Evolutionary conservation across 768 basidiomycete genomes (phyloP).

Genomic region (Lepiota subincarnata): DNA sequence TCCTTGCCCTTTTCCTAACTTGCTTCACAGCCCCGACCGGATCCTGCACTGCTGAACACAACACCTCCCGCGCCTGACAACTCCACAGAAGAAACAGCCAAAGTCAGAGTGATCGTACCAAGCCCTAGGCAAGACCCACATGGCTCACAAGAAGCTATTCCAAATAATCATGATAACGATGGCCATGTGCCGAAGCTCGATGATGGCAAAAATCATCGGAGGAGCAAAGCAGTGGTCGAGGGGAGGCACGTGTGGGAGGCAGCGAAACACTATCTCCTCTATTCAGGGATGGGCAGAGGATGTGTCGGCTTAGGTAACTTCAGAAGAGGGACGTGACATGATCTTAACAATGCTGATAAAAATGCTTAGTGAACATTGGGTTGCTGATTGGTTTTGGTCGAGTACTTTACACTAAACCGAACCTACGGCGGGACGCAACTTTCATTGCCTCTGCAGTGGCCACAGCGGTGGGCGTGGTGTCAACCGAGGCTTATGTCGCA

Average conservation of each 20-base stretch:
- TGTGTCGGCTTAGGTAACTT: conserved; percentile 62
- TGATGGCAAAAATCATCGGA: conserved; percentile 26
- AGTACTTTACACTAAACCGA: conserved; percentile 57
- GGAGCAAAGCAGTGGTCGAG: conserved; percentile 46
- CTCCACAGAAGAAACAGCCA: conserved; percentile 43
- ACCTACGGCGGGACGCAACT: conserved; percentile 53
- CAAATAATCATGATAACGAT: conserved; percentile 11
- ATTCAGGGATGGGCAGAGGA: conserved; percentile 69
- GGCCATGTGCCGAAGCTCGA: conserved; percentile 3
- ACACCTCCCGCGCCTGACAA: conserved; percentile 32
- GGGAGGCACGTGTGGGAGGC: conserved; percentile 48
- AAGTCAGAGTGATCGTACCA: conserved; percentile 52
- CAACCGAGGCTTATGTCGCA: conserved; percentile 58
- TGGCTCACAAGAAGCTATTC: conserved; percentile 18
- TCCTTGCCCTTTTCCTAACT: conserved; percentile 16
- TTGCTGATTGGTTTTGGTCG: conserved; percentile 59
- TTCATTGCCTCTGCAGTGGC: conserved; percentile 50
- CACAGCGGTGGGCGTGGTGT: conserved; percentile 52
- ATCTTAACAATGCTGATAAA: background rate
- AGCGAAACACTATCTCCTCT: conserved; percentile 51
- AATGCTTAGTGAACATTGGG: conserved; percentile 61
- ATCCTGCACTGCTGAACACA: conserved; percentile 60
- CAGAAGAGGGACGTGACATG: background rate
- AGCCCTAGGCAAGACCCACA: conserved; percentile 45
- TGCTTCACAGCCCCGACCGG: conserved; percentile 51